These are phyloP conservation scores for Rutstroemia sp. DNA, from an alignment of 2,329 filamentous ascomycete genomes.

Conservation along the genomic window DNA sequence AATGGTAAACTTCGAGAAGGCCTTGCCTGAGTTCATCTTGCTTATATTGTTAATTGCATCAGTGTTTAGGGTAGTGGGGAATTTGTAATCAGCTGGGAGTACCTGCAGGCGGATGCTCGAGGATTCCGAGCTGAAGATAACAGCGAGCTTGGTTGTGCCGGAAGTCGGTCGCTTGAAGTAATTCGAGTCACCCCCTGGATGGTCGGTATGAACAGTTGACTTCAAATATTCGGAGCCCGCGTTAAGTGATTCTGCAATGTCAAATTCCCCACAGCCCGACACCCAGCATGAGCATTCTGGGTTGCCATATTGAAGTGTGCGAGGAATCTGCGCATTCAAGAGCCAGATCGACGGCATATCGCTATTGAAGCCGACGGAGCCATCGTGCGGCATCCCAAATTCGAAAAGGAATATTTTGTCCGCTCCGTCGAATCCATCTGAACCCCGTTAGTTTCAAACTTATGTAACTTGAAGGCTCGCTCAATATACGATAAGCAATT, in stretches of 20 bases:
- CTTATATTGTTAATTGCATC: conserved; percentile 1
- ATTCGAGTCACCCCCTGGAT: conserved; percentile 59
- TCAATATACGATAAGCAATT: conserved; percentile 41
- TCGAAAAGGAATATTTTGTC: conserved; percentile 69
- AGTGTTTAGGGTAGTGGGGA: not conserved
- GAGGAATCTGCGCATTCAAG: conserved; percentile 66
- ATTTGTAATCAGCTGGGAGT: conserved; percentile 12
- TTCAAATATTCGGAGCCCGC: conserved; percentile 59
- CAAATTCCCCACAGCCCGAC: conserved; percentile 66
- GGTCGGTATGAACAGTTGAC: conserved; percentile 60
- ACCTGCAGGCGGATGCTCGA: conserved; percentile 47
- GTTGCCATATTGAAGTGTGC: conserved; percentile 59
- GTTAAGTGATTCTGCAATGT: conserved; percentile 65
- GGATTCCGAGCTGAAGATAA: conserved; percentile 49
- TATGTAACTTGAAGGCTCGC: not conserved
- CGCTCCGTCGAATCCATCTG: conserved; percentile 63
- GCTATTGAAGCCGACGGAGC: conserved; percentile 40
- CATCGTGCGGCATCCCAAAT: conserved; percentile 63
- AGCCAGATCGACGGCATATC: conserved; percentile 73
- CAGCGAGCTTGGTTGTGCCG: conserved; percentile 54
- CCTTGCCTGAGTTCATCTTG: not conserved
- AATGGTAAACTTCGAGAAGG: not conserved
- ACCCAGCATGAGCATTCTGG: conserved; percentile 64
- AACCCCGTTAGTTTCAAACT: conserved; percentile 9
- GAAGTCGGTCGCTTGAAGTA: conserved; percentile 62